phyloP scores from a whole-genome alignment of 495 filamentous ascomycete genomes.

The Xylaria palmicola region DNA sequence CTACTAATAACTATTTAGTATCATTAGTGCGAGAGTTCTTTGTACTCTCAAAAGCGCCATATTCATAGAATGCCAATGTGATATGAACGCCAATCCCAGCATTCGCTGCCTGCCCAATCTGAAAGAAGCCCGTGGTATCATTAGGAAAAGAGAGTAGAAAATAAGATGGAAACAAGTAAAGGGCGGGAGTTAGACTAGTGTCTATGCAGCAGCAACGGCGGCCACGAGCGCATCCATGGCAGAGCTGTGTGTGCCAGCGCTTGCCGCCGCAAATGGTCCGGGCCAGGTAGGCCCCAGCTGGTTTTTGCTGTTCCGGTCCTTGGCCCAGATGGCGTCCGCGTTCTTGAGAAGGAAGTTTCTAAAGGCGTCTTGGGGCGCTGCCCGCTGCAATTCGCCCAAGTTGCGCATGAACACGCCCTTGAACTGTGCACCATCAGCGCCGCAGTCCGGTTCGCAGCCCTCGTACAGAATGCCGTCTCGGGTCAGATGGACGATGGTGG shows the following conservation, averaged over 20 bases:
- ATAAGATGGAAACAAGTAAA: background rate
- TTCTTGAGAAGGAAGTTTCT: slow-evolving; percentile 57
- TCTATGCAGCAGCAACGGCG: slow-evolving; percentile 46
- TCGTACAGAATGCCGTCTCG: slow-evolving; percentile 65
- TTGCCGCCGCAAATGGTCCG: slow-evolving; percentile 49
- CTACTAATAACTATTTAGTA: background rate
- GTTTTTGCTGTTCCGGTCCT: slow-evolving; percentile 53
- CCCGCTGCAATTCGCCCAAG: slow-evolving; percentile 56
- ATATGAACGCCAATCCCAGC: background rate
- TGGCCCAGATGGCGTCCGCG: slow-evolving; percentile 66
- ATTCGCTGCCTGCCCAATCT: background rate
- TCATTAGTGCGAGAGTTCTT: background rate
- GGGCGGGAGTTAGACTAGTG: background rate
- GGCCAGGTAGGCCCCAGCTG: slow-evolving; percentile 59
- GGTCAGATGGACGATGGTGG: slow-evolving; percentile 56
- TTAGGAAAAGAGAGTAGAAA: background rate
- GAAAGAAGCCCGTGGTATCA: slow-evolving; percentile 9
- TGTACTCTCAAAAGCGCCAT: background rate
- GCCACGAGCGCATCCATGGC: slow-evolving; percentile 71
- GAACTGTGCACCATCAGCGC: slow-evolving; percentile 65
- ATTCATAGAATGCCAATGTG: background rate
- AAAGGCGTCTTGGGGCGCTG: slow-evolving; percentile 50
- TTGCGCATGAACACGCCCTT: slow-evolving; percentile 80
- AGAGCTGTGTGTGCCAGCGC: slow-evolving; percentile 62
- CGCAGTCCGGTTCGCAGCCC: slow-evolving; percentile 62